These are phyloP conservation scores for Aspergillus brasiliensis DNA, from an alignment of 2,329 filamentous ascomycete genomes.

Conservation along the genomic window DNA sequence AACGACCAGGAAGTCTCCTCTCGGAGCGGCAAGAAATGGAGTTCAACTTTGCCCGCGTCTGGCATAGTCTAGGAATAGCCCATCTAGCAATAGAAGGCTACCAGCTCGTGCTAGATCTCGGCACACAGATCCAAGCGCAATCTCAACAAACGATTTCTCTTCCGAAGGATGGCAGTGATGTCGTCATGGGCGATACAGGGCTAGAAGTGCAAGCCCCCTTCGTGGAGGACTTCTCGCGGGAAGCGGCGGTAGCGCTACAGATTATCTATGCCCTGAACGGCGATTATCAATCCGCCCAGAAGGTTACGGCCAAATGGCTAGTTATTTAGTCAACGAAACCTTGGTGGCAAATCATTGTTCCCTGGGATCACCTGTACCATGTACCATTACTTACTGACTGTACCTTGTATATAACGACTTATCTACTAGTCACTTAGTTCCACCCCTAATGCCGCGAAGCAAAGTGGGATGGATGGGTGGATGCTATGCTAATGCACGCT, in stretches of 20 bases:
- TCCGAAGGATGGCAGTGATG: conserved; percentile 46
- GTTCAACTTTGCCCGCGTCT: conserved; percentile 76
- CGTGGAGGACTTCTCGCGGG: conserved; percentile 63
- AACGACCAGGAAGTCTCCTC: conserved; percentile 42
- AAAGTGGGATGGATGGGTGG: too few relatives aligned
- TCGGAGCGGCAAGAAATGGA: conserved; percentile 71
- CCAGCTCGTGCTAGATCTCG: conserved; percentile 57
- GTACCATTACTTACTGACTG: background rate
- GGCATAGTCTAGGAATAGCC: conserved; percentile 72
- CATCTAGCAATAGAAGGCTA: conserved; percentile 76
- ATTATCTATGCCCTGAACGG: conserved; percentile 67
- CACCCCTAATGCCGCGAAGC: too few relatives aligned
- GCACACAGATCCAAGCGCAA: conserved; percentile 46
- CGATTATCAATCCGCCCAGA: conserved; percentile 61
- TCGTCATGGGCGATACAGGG: conserved; percentile 25
- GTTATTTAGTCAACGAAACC: conserved; percentile 42
- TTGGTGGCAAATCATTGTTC: background rate
- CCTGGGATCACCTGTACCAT: background rate
- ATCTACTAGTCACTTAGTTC: too few relatives aligned
- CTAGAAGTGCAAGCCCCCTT: conserved; percentile 18
- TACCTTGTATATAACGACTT: too few relatives aligned
- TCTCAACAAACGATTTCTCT: conserved; percentile 28
- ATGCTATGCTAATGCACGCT: too few relatives aligned
- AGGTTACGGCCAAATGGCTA: conserved; percentile 63
- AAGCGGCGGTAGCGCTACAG: conserved; percentile 76